A percentile compares a stretch with the other conserved stretches of the same genome.
These are phyloP conservation scores for Xylaria venustula DNA, from an alignment of 495 filamentous ascomycete genomes.

Conservation along the genomic window DNA sequence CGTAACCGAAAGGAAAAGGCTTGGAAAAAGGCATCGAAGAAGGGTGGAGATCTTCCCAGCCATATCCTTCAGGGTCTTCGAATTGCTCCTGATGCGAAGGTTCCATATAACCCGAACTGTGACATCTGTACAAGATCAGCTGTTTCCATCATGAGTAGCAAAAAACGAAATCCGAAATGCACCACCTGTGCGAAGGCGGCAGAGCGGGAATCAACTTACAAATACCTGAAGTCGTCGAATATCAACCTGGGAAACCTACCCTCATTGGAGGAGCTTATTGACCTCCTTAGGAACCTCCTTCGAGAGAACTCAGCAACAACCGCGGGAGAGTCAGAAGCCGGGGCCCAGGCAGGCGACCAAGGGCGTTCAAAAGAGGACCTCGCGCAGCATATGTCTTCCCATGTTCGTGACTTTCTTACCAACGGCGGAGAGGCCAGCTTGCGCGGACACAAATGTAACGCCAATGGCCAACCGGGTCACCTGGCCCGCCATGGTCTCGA, in stretches of 20 bases:
- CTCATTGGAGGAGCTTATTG: neutral
- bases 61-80: slow-evolving; percentile 13
- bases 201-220: slow-evolving; percentile 1
- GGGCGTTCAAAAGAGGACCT: neutral
- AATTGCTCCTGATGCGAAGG: neutral
- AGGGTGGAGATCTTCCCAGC: slow-evolving; percentile 10
- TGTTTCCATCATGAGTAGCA: neutral
- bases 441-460: slow-evolving; percentile 2
- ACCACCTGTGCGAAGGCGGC: slow-evolving; percentile 8
- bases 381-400: neutral
- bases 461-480: neutral
- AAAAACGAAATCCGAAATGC: slow-evolving; percentile 5
- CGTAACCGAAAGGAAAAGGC: slow-evolving; percentile 20
- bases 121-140: slow-evolving; percentile 4
- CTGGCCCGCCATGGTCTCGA: slow-evolving; percentile 23
- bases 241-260: neutral
- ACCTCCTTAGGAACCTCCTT: neutral
- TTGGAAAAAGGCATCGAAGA: slow-evolving; percentile 18
- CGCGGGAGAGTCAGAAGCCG: neutral
- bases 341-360: neutral
- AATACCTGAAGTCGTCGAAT: slow-evolving; percentile 9
- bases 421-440: neutral
- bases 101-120: slow-evolving; percentile 1
- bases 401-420: slow-evolving; percentile 1
- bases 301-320: neutral